Conservation (phyloP, 805 yeast species). For the Myxozyma sirexii region DNA sequence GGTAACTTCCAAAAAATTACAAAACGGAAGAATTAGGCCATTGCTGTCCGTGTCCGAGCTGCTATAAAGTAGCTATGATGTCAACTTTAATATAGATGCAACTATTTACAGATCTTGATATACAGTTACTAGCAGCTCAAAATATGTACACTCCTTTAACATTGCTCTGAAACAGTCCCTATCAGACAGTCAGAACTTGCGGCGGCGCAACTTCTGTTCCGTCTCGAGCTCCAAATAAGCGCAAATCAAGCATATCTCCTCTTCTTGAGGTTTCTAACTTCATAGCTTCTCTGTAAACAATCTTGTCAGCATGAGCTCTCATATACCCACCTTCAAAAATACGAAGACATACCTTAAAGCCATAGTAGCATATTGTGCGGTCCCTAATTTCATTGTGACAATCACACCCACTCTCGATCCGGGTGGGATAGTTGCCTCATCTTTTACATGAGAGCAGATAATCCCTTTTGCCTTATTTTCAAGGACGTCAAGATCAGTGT, state of each 20-base stretch:
- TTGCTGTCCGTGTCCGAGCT: no score
- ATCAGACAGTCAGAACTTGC: not conserved
- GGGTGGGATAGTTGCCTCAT: conserved; percentile 7
- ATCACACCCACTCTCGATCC: conserved; percentile 63
- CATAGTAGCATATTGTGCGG: conserved; percentile 96
- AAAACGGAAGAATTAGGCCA: no score
- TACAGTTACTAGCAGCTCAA: no score
- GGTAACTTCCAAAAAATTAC: no score
- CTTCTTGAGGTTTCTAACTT: conserved; percentile 33
- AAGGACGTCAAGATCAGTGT: conserved; percentile 72
- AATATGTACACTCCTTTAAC: not conserved
- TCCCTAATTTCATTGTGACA: conserved; percentile 73
- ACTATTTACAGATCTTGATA: not conserved
- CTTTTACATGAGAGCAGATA: conserved; percentile 11
- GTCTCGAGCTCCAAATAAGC: conserved; percentile 16
- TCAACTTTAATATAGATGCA: not conserved
- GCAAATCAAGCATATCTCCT: conserved; percentile 33
- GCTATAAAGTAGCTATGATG: no score
- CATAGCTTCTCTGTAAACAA: conserved; percentile 27
- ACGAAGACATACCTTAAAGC: conserved; percentile 79
- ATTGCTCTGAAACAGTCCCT: not conserved
- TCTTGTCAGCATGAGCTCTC: not conserved
- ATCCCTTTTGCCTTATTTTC: conserved; percentile 37
- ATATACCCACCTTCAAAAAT: not conserved
- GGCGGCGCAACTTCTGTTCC: not conserved